These are phyloP conservation scores for Ceratobasidium sp. DNA, from an alignment of 1,284 basidiomycete species.

Conservation along the genomic window DNA sequence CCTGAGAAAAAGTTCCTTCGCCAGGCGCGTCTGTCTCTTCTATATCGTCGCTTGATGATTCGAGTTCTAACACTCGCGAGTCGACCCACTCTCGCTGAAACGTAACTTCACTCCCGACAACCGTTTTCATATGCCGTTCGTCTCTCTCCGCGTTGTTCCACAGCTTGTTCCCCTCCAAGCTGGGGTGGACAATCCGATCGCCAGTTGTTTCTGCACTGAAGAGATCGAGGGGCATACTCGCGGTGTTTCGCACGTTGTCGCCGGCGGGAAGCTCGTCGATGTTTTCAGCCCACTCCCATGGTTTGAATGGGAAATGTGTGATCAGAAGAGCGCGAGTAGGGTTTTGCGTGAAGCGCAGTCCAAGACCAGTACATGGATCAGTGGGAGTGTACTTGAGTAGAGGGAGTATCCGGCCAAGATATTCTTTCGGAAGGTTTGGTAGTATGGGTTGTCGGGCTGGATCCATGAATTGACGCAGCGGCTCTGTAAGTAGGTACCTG, in stretches of 20 bases:
- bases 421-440: constrained; percentile 65
- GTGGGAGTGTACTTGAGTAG: constrained; percentile 56
- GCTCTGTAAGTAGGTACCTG: constrained; percentile 66
- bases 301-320: constrained; percentile 57
- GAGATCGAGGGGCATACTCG: constrained; percentile 77
- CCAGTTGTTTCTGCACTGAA: constrained; percentile 75
- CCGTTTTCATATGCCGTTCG: constrained; percentile 40
- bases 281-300: constrained; percentile 88
- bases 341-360: constrained; percentile 65
- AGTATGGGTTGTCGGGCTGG: constrained; percentile 65
- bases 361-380: constrained; percentile 44
- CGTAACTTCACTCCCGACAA: constrained; percentile 36
- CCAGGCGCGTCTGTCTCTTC: neutral
- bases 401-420: constrained; percentile 67
- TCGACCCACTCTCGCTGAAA: constrained; percentile 41
- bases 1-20: neutral
- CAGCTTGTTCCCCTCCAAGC: constrained; percentile 9
- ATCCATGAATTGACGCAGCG: constrained; percentile 73
- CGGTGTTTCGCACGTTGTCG: constrained; percentile 64
- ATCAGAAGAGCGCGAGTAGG: constrained; percentile 57
- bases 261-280: constrained; percentile 68
- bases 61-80: neutral
- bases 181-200: constrained; percentile 57
- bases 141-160: constrained; percentile 37
- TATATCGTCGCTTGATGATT: constrained; percentile 1